Evolutionary conservation across 768 basidiomycete species (phyloP).

Genomic region (Psilocybe tampanensis): DNA sequence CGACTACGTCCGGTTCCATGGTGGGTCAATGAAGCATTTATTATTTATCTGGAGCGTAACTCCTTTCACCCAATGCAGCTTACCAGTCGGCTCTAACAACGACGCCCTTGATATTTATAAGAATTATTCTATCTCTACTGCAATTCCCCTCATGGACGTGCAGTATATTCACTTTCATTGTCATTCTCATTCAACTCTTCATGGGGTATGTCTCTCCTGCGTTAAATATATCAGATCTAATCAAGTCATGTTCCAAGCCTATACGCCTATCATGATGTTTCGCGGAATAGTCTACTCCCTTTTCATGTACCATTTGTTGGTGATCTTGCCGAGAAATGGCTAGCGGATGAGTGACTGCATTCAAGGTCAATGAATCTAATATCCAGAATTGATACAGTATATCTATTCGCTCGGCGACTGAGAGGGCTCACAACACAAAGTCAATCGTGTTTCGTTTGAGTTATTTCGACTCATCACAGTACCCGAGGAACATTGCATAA

Average conservation of each 20-base stretch:
- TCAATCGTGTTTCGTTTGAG: background rate
- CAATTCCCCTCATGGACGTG: conserved; percentile 46
- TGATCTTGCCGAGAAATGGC: conserved; percentile 67
- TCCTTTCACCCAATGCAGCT: conserved; percentile 55
- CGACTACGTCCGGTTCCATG: conserved; percentile 19
- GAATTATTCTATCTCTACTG: conserved; percentile 56
- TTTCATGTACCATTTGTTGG: conserved; percentile 69
- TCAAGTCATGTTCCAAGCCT: conserved; percentile 29
- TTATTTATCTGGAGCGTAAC: too few species aligned
- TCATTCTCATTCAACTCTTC: conserved; percentile 32
- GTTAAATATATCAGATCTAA: background rate
- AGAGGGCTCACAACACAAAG: background rate
- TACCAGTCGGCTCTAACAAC: conserved; percentile 79
- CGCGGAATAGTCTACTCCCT: conserved; percentile 50
- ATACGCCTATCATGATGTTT: conserved; percentile 56
- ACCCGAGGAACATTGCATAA: conserved; percentile 13
- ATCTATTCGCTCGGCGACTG: background rate
- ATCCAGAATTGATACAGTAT: too few species aligned
- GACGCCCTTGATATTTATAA: conserved; percentile 58
- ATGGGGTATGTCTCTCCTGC: conserved; percentile 52
- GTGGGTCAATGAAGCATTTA: conserved; percentile 1
- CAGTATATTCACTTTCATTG: conserved; percentile 47
- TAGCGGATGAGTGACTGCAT: conserved; percentile 26
- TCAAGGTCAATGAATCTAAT: too few species aligned
- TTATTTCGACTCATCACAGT: conserved; percentile 26